Evolutionary conservation across 2,329 filamentous ascomycete genomes (phyloP), one percentile per base, ranked within the genome.

Genomic region (Alternaria gaisen): DNA sequence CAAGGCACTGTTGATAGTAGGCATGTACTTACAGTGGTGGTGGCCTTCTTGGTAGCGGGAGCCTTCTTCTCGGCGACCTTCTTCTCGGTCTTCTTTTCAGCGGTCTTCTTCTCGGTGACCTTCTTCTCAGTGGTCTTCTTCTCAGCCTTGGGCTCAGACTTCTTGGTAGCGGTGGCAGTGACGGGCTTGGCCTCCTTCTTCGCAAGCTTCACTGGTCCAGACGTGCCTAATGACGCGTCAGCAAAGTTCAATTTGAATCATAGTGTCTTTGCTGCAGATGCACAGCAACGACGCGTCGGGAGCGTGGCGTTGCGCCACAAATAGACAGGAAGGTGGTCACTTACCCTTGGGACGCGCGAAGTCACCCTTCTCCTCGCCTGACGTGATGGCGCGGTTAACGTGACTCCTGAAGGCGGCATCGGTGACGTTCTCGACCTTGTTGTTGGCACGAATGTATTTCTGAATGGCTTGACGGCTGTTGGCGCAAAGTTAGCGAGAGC

Each of bases 311-410:
- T 44, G 44, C 18, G 28, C 14, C 38, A 47, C 12, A 26, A 16
- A 14, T 22, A 9, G n/a, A 26, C 30, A 43, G 36, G 53, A 53
- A 59, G 42, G 18, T 51, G 32, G 30, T n/a, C 22, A 84, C 87
- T 70, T 86, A 93, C 93, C 93, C 88, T 97, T 97, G 76, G 93
- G 94, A 80, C 94, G 93, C 76, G 89, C 86, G 78, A 97, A 97
- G 73, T 91, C 86, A 65, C 91, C 92, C 85, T 91, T 93, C 75
- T 96, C 92, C 72, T 94, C 93, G 80, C 93, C 93, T 61, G 84
- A 83, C 82, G 90, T 88, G 77, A 96, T 85, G 55, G 92, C 92
- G 81, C 90, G 91, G 88, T 95, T 95, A 88, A 96, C 93, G 74
- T 93, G 90, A 64, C 86, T 86, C 77, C 88, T 89, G 79, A 91